These are phyloP conservation scores for Juncus inflexus DNA, from an alignment of 176 grass and related monocot species.

Conservation along the genomic window DNA sequence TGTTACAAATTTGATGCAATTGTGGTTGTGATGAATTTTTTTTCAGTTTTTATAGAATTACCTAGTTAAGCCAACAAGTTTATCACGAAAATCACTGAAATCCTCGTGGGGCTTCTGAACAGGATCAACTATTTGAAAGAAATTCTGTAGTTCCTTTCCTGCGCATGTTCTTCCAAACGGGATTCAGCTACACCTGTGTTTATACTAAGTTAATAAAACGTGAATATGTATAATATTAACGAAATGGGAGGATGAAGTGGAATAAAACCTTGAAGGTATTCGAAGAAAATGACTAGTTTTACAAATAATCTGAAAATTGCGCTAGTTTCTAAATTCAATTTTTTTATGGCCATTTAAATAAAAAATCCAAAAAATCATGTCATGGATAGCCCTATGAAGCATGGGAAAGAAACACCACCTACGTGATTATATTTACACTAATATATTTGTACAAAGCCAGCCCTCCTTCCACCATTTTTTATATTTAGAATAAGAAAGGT, in stretches of 20 bases:
- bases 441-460: too few relatives aligned
- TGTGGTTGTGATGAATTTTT: too few relatives aligned
- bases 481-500: conserved; percentile 9
- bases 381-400: too few relatives aligned
- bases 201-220: too few relatives aligned
- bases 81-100: conserved; percentile 56
- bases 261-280: conserved; percentile 81
- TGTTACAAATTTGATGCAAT: not conserved
- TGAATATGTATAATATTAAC: conserved; percentile 5
- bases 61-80: conserved; percentile 80
- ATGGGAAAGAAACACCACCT: too few relatives aligned
- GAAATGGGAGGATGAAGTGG: not conserved
- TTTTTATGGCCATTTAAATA: too few relatives aligned
- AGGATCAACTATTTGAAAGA: conserved; percentile 23
- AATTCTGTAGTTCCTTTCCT: conserved; percentile 74
- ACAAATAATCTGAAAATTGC: too few relatives aligned
- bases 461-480: not conserved
- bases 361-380: too few relatives aligned
- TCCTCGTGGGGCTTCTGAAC: conserved; percentile 26
- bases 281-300: conserved; percentile 31
- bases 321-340: too few relatives aligned
- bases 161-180: conserved; percentile 86
- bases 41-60: conserved; percentile 11
- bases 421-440: too few relatives aligned
- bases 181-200: conserved; percentile 74